Percentiles rank a stretch among this genome's conserved stretches.
Evolutionary conservation across 768 basidiomycete species (phyloP).

Genomic region (Inosperma sp.): DNA sequence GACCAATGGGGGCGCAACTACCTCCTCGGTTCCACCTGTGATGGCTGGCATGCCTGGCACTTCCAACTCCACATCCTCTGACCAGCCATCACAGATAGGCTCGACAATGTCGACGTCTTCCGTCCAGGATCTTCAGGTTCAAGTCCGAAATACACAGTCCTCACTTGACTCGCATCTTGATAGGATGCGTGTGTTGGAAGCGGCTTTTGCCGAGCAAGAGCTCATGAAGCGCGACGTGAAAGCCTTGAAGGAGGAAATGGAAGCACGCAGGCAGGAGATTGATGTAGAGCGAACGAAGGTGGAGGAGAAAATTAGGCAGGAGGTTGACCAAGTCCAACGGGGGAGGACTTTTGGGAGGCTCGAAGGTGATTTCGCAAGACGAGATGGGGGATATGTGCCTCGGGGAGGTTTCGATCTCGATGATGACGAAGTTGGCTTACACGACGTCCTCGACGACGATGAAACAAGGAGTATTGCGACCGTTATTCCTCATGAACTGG

Average conservation of each 20-base stretch:
- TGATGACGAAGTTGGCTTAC: constrained; percentile 26
- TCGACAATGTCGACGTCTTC: constrained; percentile 25
- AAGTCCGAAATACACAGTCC: constrained; percentile 79
- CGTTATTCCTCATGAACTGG: constrained; percentile 61
- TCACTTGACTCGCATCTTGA: constrained; percentile 75
- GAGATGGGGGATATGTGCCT: constrained; percentile 4
- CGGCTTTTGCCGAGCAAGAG: constrained; percentile 80
- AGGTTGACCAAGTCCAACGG: constrained; percentile 22
- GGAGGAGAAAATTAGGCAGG: constrained; percentile 6
- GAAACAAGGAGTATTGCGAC: constrained; percentile 72
- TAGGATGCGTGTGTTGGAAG: constrained; percentile 78
- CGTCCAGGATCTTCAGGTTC: constrained; percentile 65
- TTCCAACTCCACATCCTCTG: constrained; percentile 24
- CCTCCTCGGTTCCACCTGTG: not conserved
- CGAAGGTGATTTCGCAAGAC: constrained; percentile 15
- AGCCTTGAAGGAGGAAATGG: constrained; percentile 66
- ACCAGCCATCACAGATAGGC: constrained; percentile 21
- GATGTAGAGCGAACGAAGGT: constrained; percentile 13
- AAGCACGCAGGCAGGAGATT: constrained; percentile 52
- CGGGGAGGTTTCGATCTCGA: constrained; percentile 28
- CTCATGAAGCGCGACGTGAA: constrained; percentile 73
- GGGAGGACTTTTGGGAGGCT: constrained; percentile 35
- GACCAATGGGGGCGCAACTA: not conserved
- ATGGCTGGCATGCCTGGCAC: constrained; percentile 15
- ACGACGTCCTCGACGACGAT: constrained; percentile 48